phyloP scores from a whole-genome alignment of 164 flowering plant species.

The Nymphaea thermarum region DNA sequence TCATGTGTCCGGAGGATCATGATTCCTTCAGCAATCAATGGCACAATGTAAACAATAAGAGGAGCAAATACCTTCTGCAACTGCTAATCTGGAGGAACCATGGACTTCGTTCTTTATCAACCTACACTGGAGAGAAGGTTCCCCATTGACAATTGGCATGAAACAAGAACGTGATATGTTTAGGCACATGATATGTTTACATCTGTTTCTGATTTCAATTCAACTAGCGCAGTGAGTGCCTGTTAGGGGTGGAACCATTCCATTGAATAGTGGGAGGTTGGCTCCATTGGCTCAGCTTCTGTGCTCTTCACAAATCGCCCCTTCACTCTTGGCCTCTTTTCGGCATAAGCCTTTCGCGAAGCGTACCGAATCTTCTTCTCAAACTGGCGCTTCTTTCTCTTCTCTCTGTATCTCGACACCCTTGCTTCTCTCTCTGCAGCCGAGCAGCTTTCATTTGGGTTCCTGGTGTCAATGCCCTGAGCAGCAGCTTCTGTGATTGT shows the following conservation, averaged over 20 bases:
- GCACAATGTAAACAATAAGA: no score
- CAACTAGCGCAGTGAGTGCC: no score
- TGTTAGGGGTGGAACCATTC: not conserved
- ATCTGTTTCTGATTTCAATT: no score
- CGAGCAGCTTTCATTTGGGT: not conserved
- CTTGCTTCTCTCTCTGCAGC: conserved; percentile 19
- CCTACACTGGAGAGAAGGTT: no score
- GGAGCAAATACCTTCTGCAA: no score
- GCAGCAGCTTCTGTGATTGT: not conserved
- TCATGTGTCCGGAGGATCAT: no score
- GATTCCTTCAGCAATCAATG: no score
- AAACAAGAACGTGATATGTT: no score
- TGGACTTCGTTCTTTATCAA: no score
- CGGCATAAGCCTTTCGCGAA: conserved; percentile 24
- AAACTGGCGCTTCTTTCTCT: conserved; percentile 22
- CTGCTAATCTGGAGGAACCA: no score
- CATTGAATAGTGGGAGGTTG: not conserved
- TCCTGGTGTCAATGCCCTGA: not conserved
- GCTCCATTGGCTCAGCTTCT: not conserved
- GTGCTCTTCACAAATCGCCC: conserved; percentile 21
- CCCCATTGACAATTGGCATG: no score
- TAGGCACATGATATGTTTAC: no score
- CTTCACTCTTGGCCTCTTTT: conserved; percentile 17
- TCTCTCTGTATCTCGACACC: conserved; percentile 24
- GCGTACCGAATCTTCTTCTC: conserved; percentile 22